Evolutionary conservation across 345 rosid genomes (phyloP), one percentile per base, ranked within the genome.

Genomic region (Lepidium africanum): DNA sequence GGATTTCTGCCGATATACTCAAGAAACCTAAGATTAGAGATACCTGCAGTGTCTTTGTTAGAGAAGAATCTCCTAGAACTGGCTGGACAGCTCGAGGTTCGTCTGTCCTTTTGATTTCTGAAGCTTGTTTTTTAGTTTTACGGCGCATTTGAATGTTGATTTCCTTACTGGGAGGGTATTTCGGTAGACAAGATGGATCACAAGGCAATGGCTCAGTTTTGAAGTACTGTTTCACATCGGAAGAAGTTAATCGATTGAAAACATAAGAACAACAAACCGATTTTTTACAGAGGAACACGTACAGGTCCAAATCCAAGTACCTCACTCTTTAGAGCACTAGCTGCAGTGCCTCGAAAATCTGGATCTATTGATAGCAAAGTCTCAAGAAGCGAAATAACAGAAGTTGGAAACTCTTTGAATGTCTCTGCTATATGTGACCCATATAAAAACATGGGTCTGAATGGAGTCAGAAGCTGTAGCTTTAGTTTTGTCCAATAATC

Each of bases 131-230:
- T 83, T 81, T 83, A 54, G 83, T 76, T 85, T 80, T 85, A 62
- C 77, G 80, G 56, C 82, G 84, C 77, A 79, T 56, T 78, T 81
- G 81, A 45, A 86, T 84, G 70, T 93, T 83, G 36, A 88, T 83
- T 82, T 93, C 97, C 69, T 88, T 93, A 78, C 89, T 85, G 50
- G 95, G 94, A 73, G 97, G 83, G 78, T 87, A 93, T 63, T 86
- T 90, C 59, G 98, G 97, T 83, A 90, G 86, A 76, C 72, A 82
- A 67, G 95, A 87, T 72, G 97, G 92, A 73, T 90, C 89, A 65
- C 97, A 88, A 65, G 98, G 82, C 78, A 82, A 66, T 37, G 94
- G 97, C 62, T 86, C 78, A 38, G 84, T 75, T 30, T 81, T 74
- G 45, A 93, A 90, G 80, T 81, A 90, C 97, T 90, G 87, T 59